These are phyloP conservation scores for Psilocybe sp. DNA, from an alignment of 768 basidiomycete genomes.

Conservation along the genomic window DNA sequence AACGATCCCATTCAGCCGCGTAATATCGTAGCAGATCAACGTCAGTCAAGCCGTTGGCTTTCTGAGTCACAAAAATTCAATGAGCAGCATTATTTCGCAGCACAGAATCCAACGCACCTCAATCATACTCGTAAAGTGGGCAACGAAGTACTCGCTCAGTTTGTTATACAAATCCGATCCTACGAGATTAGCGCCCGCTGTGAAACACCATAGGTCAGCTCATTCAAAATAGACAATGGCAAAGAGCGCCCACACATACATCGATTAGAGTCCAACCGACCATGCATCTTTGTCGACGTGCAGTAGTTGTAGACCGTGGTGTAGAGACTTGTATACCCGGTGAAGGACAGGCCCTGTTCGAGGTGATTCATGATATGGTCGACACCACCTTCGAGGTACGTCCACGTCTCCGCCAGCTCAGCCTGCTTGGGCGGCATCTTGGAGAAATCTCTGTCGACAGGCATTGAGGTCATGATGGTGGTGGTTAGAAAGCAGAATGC, in stretches of 20 bases:
- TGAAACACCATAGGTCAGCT: constrained; percentile 17
- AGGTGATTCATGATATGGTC: constrained; percentile 92
- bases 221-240: constrained; percentile 31
- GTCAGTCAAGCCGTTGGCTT: constrained; percentile 79
- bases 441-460: constrained; percentile 27
- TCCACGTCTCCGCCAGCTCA: constrained; percentile 86
- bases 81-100: not conserved
- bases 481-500: constrained; percentile 16
- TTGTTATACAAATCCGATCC: constrained; percentile 97
- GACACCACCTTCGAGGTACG: constrained; percentile 77
- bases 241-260: constrained; percentile 49
- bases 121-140: constrained; percentile 76
- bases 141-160: constrained; percentile 84
- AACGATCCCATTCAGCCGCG: constrained; percentile 91
- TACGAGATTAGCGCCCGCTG: constrained; percentile 94
- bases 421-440: constrained; percentile 65
- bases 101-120: constrained; percentile 26
- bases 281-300: constrained; percentile 83
- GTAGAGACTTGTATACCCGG: constrained; percentile 76
- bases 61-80: constrained; percentile 40
- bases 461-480: constrained; percentile 32
- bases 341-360: constrained; percentile 72
- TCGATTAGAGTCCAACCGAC: constrained; percentile 58
- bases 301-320: constrained; percentile 99
- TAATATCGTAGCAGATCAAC: constrained; percentile 92